Percentiles rank a stretch among this genome's conserved stretches.
These are phyloP conservation scores for Beauveria bassiana DNA, from an alignment of 2,329 filamentous ascomycete species.

Conservation along the genomic window DNA sequence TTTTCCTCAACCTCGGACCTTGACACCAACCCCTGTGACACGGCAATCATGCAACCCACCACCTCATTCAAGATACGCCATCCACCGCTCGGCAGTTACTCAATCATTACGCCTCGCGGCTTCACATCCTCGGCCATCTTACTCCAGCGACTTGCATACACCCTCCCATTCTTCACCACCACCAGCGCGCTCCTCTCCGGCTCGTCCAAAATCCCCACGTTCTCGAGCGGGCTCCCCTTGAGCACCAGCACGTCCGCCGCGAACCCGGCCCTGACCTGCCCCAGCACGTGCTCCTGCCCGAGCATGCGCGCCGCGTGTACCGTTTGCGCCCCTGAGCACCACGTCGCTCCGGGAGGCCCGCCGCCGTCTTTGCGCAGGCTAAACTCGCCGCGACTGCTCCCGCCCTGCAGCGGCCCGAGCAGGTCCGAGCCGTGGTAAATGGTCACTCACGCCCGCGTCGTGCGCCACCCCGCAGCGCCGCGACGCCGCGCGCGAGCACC, in stretches of 20 bases:
- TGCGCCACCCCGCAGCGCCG: conserved; percentile 38
- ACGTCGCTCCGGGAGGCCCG: conserved; percentile 16
- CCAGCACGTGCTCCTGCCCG: conserved; percentile 36
- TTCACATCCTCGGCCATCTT: conserved; percentile 14
- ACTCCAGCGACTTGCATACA: conserved; percentile 23
- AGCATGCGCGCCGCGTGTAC: conserved; percentile 45
- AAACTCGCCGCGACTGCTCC: conserved; percentile 27
- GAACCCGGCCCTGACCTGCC: conserved; percentile 42
- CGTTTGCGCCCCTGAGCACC: conserved; percentile 25
- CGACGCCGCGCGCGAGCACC: conserved; percentile 39
- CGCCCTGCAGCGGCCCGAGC: conserved; percentile 23
- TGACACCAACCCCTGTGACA: not conserved
- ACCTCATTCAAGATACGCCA: not conserved
- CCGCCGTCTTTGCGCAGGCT: conserved; percentile 17
- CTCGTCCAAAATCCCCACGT: conserved; percentile 42
- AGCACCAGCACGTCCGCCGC: conserved; percentile 46
- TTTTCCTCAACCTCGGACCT: not conserved
- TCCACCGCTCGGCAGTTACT: not conserved
- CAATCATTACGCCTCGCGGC: not conserved
- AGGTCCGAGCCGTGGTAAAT: conserved; percentile 46
- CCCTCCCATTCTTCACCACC: conserved; percentile 47
- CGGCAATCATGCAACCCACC: not conserved
- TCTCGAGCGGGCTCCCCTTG: conserved; percentile 45
- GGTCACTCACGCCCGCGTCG: conserved; percentile 45
- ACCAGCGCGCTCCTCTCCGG: conserved; percentile 39